These are phyloP conservation scores for Sporothrix curviconia DNA, from an alignment of 2,329 filamentous ascomycete species.

Conservation along the genomic window DNA sequence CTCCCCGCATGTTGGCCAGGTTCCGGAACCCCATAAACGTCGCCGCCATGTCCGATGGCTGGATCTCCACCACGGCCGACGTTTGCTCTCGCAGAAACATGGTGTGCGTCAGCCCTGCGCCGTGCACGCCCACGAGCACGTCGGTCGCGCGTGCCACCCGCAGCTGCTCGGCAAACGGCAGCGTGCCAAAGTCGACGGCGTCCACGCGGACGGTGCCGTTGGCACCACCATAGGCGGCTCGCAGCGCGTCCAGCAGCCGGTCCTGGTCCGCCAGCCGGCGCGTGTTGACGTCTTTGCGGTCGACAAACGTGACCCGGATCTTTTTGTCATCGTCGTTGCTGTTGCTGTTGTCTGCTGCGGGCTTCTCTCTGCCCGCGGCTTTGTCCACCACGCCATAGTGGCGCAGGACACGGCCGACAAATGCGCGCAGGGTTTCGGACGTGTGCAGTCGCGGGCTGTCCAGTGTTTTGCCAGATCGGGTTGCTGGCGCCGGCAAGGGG, in stretches of 20 bases:
- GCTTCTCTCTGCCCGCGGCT: too few relatives aligned
- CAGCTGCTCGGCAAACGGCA: constrained; percentile 33
- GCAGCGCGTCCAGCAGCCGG: constrained; percentile 24
- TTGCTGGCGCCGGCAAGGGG: constrained; percentile 36
- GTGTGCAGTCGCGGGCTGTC: constrained; percentile 27
- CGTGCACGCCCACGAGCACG: constrained; percentile 37
- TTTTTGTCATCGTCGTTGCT: background rate
- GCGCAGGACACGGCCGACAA: constrained; percentile 27
- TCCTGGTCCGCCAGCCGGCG: constrained; percentile 28
- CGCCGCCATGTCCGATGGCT: constrained; percentile 30
- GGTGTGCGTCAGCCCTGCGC: constrained; percentile 35
- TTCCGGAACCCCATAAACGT: constrained; percentile 35
- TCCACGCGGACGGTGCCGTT: constrained; percentile 25
- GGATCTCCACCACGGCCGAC: constrained; percentile 35
- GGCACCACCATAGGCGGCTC: constrained; percentile 16
- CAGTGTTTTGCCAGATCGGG: constrained; percentile 37
- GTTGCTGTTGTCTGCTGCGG: background rate
- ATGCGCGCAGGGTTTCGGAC: constrained; percentile 27
- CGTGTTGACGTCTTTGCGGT: constrained; percentile 24
- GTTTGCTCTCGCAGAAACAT: constrained; percentile 33
- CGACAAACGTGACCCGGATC: constrained; percentile 30
- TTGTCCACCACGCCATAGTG: constrained; percentile 22
- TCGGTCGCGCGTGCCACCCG: constrained; percentile 30
- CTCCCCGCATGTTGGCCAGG: constrained; percentile 32
- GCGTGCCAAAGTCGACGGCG: constrained; percentile 31